Evolutionary conservation across 2,329 filamentous ascomycete genomes (phyloP), one percentile per base, ranked within the genome.

Genomic region (Remersonia thermophila): DNA sequence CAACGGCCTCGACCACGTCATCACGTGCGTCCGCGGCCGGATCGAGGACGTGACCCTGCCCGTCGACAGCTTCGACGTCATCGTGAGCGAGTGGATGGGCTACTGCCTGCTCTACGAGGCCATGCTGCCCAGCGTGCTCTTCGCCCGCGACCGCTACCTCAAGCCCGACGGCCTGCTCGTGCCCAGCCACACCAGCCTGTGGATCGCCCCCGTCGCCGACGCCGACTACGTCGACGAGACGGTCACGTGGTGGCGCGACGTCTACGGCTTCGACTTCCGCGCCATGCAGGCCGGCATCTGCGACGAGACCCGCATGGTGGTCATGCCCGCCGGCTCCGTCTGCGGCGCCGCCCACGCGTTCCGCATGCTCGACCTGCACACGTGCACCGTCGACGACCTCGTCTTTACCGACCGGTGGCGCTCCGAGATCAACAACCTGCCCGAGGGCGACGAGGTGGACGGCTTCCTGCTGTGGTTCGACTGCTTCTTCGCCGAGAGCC

Each of bases 11-110:
- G 69, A 73, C 17, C 67, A 78, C 49, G 67, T 69, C 16, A 85
- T 96, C 51, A 85, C 79, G 30, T 85, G 83, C 50, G 65, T 94
- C 33, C 75, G 79, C 45, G 87, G 89, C 27, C 83, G 84, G 52
- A 83, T 95, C 42, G 89, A 96, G 57, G 86, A 95, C 47, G 82
- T 93, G 37, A 67, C 61, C 38, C 69, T 86, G 15, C 86, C 83
- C 1, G 79, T 89, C 7, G 20, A 23, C 20, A 67, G 76, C 36
- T 67, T 95, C 31, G 89, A 96, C 60, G 80, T 96, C 51, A 94
- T 96, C 54, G 80, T 96, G 42, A 93, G 83, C 41, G 87, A 96
- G 58, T 96, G 87, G 87, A 96, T 96, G 87, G 87, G 87, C 20
- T 96, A 96, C 56, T 83, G 80, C 45, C 70, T 95, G 13, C 70